A percentile compares a stretch with the other conserved stretches of the same genome.
phyloP scores from a whole-genome alignment of 225 moss, liverwort and hornwort genomes.

The Ulota crispa region DNA sequence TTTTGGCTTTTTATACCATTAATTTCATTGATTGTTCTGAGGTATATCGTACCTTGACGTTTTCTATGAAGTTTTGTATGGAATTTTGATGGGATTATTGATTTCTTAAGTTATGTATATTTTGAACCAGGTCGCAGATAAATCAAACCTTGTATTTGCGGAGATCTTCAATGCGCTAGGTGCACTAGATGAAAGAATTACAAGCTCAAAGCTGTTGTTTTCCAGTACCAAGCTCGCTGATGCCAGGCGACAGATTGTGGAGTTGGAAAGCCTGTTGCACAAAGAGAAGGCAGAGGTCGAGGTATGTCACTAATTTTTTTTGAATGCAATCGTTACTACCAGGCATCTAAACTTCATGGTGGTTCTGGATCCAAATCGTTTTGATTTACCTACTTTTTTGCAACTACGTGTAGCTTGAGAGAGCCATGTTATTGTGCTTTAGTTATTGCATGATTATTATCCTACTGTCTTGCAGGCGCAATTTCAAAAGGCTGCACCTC shows the following conservation, averaged over 20 bases:
- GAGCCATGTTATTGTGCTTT: neutral
- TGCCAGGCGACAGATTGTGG: slow-evolving; percentile 66
- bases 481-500: slow-evolving; percentile 51
- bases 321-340: neutral
- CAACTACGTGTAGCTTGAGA: neutral
- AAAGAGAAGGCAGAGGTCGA: slow-evolving; percentile 77
- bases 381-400: neutral
- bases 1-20: neutral
- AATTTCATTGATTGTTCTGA: neutral
- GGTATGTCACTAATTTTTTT: slow-evolving; percentile 35
- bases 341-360: neutral
- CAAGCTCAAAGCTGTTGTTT: slow-evolving; percentile 58
- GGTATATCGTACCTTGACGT: neutral
- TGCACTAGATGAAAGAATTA: slow-evolving; percentile 64
- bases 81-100: slow-evolving; percentile 1
- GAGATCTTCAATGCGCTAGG: slow-evolving; percentile 65
- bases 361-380: neutral
- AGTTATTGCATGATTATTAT: neutral
- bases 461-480: slow-evolving; percentile 50
- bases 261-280: slow-evolving; percentile 59
- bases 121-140: slow-evolving; percentile 62
- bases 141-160: slow-evolving; percentile 61
- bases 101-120: neutral
- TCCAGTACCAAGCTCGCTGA: slow-evolving; percentile 60
- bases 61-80: neutral